phyloP scores from a whole-genome alignment of 306 rosid species.

The Mimosa pudica region DNA sequence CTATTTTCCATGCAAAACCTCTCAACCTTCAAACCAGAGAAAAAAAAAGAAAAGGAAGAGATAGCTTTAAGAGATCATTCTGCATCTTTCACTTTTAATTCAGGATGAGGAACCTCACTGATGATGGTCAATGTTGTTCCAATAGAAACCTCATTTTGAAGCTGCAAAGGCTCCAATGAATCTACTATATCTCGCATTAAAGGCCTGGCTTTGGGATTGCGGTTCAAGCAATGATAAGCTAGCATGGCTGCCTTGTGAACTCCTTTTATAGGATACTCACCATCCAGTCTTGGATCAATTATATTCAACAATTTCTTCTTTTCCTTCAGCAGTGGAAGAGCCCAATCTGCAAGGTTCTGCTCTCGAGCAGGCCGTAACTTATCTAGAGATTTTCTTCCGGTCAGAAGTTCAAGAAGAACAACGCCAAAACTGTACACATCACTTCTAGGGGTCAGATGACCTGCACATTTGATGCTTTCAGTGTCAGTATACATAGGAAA shows the following conservation, averaged over 20 bases:
- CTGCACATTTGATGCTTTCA: slow-evolving; percentile 47
- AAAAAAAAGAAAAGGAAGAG: not conserved
- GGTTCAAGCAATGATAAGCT: slow-evolving; percentile 88
- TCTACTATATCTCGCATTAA: slow-evolving; percentile 94
- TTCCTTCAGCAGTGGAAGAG: slow-evolving; percentile 86
- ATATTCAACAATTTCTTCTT: slow-evolving; percentile 77
- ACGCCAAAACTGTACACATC: slow-evolving; percentile 97
- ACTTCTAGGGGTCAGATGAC: slow-evolving; percentile 89
- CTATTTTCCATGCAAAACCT: slow-evolving; percentile 41
- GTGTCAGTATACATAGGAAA: not conserved
- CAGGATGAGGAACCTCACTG: slow-evolving; percentile 49
- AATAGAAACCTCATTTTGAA: slow-evolving; percentile 43
- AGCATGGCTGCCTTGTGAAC: slow-evolving; percentile 90
- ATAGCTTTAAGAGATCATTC: slow-evolving; percentile 34
- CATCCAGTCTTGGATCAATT: slow-evolving; percentile 81
- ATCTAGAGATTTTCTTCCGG: slow-evolving; percentile 89
- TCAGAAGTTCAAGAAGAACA: slow-evolving; percentile 86
- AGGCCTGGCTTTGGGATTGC: slow-evolving; percentile 97
- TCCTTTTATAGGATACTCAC: slow-evolving; percentile 79
- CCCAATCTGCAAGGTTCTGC: slow-evolving; percentile 96
- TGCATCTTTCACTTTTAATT: slow-evolving; percentile 47
- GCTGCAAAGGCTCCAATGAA: slow-evolving; percentile 91
- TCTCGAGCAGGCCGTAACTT: slow-evolving; percentile 80
- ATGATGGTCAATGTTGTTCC: slow-evolving; percentile 60
- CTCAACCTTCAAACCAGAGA: slow-evolving; percentile 27